Percentiles rank a stretch among this genome's conserved stretches.
Conservation (phyloP, 2,329 filamentous ascomycete species). For the Penicillium sclerotigenum region DNA sequence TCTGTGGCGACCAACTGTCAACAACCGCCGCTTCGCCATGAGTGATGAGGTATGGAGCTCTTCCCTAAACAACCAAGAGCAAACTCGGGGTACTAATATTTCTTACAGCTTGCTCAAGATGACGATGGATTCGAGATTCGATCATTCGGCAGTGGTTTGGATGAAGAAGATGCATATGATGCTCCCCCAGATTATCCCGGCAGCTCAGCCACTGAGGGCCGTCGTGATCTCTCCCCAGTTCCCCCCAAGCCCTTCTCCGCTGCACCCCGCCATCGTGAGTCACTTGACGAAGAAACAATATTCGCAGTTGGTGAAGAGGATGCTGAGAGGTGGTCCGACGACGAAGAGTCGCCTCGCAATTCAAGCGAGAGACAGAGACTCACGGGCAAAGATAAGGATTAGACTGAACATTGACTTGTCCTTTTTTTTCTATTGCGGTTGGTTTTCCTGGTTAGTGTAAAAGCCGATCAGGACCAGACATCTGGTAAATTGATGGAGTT, state of each 20-base stretch:
- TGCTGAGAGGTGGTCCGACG: slow-evolving; percentile 75
- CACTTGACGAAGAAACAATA: slow-evolving; percentile 85
- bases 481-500: neutral
- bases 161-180: slow-evolving; percentile 57
- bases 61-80: neutral
- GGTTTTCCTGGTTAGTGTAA: neutral
- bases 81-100: slow-evolving; percentile 29
- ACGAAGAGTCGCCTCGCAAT: slow-evolving; percentile 54
- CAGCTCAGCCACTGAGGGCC: slow-evolving; percentile 29
- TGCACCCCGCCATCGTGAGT: slow-evolving; percentile 54
- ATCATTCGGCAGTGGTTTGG: slow-evolving; percentile 74
- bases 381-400: slow-evolving; percentile 42
- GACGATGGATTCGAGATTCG: slow-evolving; percentile 97
- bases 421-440: neutral
- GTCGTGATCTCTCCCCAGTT: slow-evolving; percentile 39
- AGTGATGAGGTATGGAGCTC: slow-evolving; percentile 71
- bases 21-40: slow-evolving; percentile 97
- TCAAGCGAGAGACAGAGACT: slow-evolving; percentile 52
- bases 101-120: slow-evolving; percentile 76
- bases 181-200: slow-evolving; percentile 34
- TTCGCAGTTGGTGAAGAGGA: slow-evolving; percentile 82
- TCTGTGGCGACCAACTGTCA: slow-evolving; percentile 91
- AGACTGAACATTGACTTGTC: neutral
- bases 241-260: slow-evolving; percentile 53
- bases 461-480: neutral